phyloP scores from a whole-genome alignment of 176 grass and related monocot genomes.

The Raddia distichophylla region DNA sequence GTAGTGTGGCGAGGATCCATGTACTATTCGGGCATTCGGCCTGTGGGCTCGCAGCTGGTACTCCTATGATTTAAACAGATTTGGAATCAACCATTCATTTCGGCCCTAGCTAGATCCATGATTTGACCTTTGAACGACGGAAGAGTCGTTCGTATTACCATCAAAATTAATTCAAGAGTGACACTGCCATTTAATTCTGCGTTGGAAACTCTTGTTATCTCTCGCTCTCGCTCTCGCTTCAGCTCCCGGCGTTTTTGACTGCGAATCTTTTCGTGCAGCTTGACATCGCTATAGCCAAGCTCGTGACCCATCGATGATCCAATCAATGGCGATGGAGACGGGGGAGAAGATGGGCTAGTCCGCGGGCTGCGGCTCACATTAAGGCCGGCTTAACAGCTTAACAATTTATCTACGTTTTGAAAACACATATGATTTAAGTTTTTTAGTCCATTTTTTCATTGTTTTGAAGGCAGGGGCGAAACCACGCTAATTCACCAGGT shows the following conservation, averaged over 20 bases:
- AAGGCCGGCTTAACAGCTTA: too few species aligned
- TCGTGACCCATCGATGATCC: slow-evolving; percentile 10
- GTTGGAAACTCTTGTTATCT: not conserved
- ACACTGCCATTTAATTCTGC: not conserved
- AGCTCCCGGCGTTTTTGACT: not conserved
- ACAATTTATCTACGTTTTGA: too few species aligned
- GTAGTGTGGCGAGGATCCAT: not conserved
- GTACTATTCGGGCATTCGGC: not conserved
- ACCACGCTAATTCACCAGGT: too few species aligned
- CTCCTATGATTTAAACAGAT: not conserved
- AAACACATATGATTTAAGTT: too few species aligned
- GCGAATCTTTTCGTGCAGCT: not conserved
- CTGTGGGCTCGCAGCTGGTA: not conserved
- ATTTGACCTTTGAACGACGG: not conserved
- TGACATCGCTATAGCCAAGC: not conserved
- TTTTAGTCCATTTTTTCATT: too few species aligned
- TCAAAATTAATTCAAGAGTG: not conserved
- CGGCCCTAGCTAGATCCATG: not conserved
- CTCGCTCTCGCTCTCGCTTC: not conserved
- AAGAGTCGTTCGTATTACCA: not conserved
- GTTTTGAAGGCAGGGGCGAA: too few species aligned
- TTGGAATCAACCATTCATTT: not conserved
- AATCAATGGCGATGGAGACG: slow-evolving; percentile 14
- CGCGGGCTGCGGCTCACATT: not conserved
- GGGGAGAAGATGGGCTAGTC: not conserved